phyloP scores from a whole-genome alignment of 2,329 filamentous ascomycete species.

The Aureobasidium sp. region DNA sequence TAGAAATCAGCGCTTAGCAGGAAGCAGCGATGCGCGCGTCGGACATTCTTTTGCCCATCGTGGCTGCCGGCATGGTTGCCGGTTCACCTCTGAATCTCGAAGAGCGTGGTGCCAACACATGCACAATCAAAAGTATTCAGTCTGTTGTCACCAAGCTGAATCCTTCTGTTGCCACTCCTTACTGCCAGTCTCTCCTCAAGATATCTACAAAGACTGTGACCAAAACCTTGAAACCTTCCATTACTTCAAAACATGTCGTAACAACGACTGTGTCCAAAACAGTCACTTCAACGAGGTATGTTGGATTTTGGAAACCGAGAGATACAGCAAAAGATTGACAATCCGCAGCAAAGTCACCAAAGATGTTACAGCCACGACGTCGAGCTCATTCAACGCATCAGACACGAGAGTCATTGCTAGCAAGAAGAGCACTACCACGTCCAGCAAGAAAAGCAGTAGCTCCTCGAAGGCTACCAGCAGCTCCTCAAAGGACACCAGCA shows the following conservation, averaged over 20 bases:
- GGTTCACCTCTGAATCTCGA: slow-evolving; percentile 7
- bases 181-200: slow-evolving; percentile 11
- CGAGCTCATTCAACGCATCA: not conserved
- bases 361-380: not conserved
- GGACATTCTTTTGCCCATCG: not conserved
- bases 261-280: not conserved
- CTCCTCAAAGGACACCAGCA: not conserved
- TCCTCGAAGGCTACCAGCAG: not conserved
- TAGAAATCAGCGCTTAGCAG: not conserved
- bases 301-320: not conserved
- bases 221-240: not conserved
- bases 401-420: not conserved
- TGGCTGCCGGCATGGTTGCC: slow-evolving; percentile 4
- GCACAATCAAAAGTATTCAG: not conserved
- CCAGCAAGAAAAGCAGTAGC: not conserved
- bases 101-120: slow-evolving; percentile 3
- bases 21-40: not conserved
- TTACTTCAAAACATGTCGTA: not conserved
- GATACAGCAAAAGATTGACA: not conserved
- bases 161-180: slow-evolving; percentile 5
- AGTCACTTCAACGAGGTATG: not conserved
- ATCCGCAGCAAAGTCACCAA: not conserved
- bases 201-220: slow-evolving; percentile 5
- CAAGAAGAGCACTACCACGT: not conserved
- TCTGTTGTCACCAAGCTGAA: slow-evolving; percentile 5